Conservation (phyloP, 805 yeast genomes). For the Priceomyces carsonii region DNA sequence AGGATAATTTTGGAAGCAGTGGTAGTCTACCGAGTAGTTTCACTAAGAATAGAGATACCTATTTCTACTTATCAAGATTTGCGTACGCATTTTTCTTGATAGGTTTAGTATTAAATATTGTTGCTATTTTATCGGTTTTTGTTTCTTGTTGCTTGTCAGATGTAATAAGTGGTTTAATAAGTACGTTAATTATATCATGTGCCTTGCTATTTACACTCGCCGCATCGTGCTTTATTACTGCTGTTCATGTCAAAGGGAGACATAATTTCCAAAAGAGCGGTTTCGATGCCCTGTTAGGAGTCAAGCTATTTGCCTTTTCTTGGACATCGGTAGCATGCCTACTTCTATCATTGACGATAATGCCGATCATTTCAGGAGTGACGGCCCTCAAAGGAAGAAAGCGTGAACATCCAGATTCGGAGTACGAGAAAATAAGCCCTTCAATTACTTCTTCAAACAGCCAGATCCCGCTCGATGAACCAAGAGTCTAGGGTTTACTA, state of each 20-base stretch:
- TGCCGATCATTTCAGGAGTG: conserved; percentile 1
- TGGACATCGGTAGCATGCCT: conserved; percentile 53
- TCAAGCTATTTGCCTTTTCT: conserved; percentile 55
- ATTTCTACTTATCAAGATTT: conserved; percentile 63
- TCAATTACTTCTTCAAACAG: not conserved
- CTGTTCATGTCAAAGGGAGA: conserved; percentile 56
- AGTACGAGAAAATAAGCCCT: not conserved
- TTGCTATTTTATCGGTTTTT: conserved; percentile 38
- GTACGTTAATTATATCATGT: conserved; percentile 1
- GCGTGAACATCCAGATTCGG: not conserved
- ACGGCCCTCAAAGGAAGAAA: not conserved
- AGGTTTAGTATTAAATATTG: conserved; percentile 60
- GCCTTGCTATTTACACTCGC: conserved; percentile 45
- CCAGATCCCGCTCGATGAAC: too few species aligned
- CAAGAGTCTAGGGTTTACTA: too few species aligned
- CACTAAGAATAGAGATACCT: conserved; percentile 46
- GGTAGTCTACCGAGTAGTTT: conserved; percentile 52
- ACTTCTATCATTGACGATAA: conserved; percentile 9
- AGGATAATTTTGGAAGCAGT: conserved; percentile 22
- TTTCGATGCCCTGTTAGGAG: conserved; percentile 45
- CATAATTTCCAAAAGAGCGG: conserved; percentile 47
- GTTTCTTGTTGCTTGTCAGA: not conserved
- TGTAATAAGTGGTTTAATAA: conserved; percentile 1
- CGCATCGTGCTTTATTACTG: conserved; percentile 52
- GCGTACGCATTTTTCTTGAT: conserved; percentile 37